phyloP scores from a whole-genome alignment of 1,139 yeast species.

The Eremothecium coryli region DNA sequence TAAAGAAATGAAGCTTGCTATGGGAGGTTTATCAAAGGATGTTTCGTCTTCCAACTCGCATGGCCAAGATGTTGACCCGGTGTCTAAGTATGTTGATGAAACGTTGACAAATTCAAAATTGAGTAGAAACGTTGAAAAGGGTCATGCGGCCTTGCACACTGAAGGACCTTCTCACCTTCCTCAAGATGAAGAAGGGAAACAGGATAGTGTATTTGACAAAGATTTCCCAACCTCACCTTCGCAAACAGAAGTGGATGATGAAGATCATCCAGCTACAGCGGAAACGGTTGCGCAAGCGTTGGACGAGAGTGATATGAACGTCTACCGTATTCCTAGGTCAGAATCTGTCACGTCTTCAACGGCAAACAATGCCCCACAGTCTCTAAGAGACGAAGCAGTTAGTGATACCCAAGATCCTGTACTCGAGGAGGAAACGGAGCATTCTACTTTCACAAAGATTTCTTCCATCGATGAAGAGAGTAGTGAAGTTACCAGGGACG shows the following conservation, averaged over 20 bases:
- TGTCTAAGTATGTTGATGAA: slow-evolving; percentile 21
- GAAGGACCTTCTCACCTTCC: slow-evolving; percentile 1
- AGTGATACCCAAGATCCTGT: slow-evolving; percentile 7
- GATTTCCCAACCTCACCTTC: slow-evolving; percentile 31
- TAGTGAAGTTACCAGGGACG: neutral
- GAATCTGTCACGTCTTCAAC: slow-evolving; percentile 85
- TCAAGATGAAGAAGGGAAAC: slow-evolving; percentile 21
- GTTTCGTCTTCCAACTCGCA: slow-evolving; percentile 3
- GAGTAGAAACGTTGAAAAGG: slow-evolving; percentile 6
- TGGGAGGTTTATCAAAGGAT: slow-evolving; percentile 27
- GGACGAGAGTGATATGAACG: slow-evolving; percentile 30
- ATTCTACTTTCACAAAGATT: slow-evolving; percentile 23
- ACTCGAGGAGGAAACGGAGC: slow-evolving; percentile 13
- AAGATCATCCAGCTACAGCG: slow-evolving; percentile 28
- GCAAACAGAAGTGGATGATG: slow-evolving; percentile 32
- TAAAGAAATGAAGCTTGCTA: slow-evolving; percentile 30
- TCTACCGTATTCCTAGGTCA: slow-evolving; percentile 41
- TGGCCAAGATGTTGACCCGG: slow-evolving; percentile 15
- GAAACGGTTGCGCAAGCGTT: slow-evolving; percentile 21
- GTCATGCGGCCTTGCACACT: neutral
- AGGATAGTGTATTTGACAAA: slow-evolving; percentile 28
- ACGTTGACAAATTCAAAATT: slow-evolving; percentile 20
- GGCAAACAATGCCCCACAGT: slow-evolving; percentile 82
- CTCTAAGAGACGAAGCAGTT: slow-evolving; percentile 40
- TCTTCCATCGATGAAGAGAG: slow-evolving; percentile 15